Base-by-base conservation (phyloP, 1,284 basidiomycete species). In the Pascua sp. region DNA sequence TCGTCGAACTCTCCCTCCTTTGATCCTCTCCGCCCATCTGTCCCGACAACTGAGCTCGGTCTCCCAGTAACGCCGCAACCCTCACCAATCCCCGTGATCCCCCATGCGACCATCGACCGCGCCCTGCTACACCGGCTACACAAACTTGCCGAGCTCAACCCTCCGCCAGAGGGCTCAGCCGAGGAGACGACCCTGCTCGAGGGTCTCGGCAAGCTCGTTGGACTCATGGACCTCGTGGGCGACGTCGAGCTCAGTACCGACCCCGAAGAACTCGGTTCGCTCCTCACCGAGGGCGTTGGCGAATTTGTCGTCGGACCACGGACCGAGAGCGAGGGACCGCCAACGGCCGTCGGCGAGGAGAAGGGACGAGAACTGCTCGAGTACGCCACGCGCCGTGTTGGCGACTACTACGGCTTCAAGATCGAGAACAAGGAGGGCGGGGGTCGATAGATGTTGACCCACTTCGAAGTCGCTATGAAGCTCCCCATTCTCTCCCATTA, bases 141-240 rank as follows among this genome's bases (percentile, higher is more conserved):
- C 53, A 16, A n/a, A 0, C 57, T 64, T 13, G 49, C 62, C 9
- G 62, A 60, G 2, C 53, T 64, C 9, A 55, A 59, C 45, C 60
- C 62, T 1, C 62, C 62, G 2, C 24, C 59, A 1, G 44, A 49
- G 13, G 60, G 53, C 8, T 53, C 53, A 5, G 13, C 12, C 11
- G 62, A 48, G 5, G 62, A 61, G 48, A 39, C 52, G 3, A 15
- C 32, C 42, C 51, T 64, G n/a, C 42, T 57, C 7, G 52, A 45
- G 7, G 62, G 57, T 12, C 55, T 64, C 17, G 55, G 57, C 46
- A 57, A 64, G 39, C 62, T 64, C 37, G 49, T 64, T 17, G 57
- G 60, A 5, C 57, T 64, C n/a, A 64, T 64, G 62, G 62, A 64
- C n/a, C 52, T 61, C 38, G 62, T 64, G 11, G 40, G 37, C 46